Base-by-base conservation (phyloP, 1,284 basidiomycete species). In the Kwoniella shivajii region DNA sequence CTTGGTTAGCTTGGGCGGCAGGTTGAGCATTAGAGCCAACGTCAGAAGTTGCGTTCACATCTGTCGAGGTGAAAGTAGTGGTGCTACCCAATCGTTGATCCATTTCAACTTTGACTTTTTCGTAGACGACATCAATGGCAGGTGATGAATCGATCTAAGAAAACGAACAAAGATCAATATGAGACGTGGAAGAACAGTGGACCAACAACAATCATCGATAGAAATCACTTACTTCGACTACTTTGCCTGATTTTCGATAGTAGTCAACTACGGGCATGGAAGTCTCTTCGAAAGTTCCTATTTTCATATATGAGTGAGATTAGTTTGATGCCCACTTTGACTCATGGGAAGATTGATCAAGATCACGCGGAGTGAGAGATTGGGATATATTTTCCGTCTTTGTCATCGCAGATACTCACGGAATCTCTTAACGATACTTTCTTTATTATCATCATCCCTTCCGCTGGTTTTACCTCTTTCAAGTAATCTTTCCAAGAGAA, bases 381-480 rank as follows among this genome's bases (percentile, higher is more conserved):
- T n/a, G n/a, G n/a, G n/a, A n/a, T n/a, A n/a, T n/a, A n/a, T n/a
- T n/a, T n/a, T n/a, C n/a, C n/a, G n/a, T n/a, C n/a, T n/a, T n/a
- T n/a, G n/a, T n/a, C n/a, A n/a, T n/a, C n/a, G n/a, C 31, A 45
- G 10, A 30, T 6, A 82, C 88, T 47, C 73, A 90, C 92, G 81
- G 82, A 99, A 98, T 13, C 96, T 89, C 80, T 99, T 99, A 80
- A 86, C 89, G 80, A 99, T 97, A 73, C 88, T 93, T 79, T 97
- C 93, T 22, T 82, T 83, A 75, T 99, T 99, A 76, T 99, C 96
- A 71, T 99, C 96, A 68, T 92, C 91, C 29, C 96, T 83, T 18
- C 96, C 95, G 58, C 90, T 92, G 0, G 95, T 99, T 82, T 98
- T 89, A 34, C 88, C 88, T 26, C 96, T 85, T 77, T 94, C 88